Conservation (phyloP, 1,139 yeast species). For the Pneumocystis wakefieldiae region DNA sequence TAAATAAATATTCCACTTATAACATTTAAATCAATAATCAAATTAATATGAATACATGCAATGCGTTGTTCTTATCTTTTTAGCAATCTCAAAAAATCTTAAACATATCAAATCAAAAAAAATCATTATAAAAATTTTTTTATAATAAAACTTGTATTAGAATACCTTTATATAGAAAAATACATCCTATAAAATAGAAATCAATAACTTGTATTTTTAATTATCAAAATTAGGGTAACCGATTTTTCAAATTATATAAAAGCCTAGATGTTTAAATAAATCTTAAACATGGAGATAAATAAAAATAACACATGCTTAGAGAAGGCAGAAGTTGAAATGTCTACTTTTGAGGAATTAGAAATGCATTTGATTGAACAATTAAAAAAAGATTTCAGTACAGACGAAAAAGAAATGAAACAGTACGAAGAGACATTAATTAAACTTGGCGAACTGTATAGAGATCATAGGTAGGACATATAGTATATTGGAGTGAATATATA, state of each 20-base stretch:
- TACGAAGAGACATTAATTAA: conserved; percentile 26
- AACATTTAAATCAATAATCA: too few species aligned
- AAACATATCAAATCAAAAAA: too few species aligned
- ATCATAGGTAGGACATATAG: conserved; percentile 17
- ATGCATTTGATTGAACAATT: conserved; percentile 34
- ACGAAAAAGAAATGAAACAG: conserved; percentile 27
- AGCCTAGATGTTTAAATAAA: not conserved
- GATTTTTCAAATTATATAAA: not conserved
- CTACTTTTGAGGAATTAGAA: conserved; percentile 44
- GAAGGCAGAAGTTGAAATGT: conserved; percentile 35
- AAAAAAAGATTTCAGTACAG: conserved; percentile 24
- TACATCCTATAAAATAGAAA: not conserved
- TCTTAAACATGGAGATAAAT: not conserved
- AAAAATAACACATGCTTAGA: not conserved
- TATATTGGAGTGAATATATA: conserved; percentile 17
- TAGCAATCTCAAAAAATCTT: too few species aligned
- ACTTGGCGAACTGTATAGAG: conserved; percentile 24
- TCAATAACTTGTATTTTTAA: not conserved
- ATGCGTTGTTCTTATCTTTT: too few species aligned
- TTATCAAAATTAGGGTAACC: too few species aligned
- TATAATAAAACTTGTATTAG: too few species aligned
- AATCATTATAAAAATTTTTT: too few species aligned
- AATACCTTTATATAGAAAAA: not conserved
- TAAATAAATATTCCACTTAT: too few species aligned
- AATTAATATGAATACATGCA: too few species aligned